Evolutionary conservation across 768 basidiomycete species (phyloP).

Genomic region (Termitomyces sp.): DNA sequence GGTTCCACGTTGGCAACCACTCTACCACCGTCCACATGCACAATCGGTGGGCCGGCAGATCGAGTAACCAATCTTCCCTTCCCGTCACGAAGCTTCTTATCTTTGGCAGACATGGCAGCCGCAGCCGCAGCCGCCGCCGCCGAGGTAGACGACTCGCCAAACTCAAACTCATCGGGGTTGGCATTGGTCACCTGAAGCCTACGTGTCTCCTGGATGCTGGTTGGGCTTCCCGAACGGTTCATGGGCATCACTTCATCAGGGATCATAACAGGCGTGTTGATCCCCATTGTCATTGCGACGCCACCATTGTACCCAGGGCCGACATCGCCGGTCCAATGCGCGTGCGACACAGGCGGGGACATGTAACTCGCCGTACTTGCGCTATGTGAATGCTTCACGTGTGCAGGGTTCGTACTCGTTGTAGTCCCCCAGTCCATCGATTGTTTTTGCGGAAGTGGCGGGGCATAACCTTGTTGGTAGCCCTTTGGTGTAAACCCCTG

Average conservation of each 20-base stretch:
- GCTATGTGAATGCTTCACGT: conserved; percentile 14
- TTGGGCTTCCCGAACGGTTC: conserved; percentile 34
- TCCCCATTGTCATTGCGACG: conserved; percentile 10
- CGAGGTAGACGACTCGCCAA: conserved; percentile 8
- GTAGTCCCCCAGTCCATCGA: neutral
- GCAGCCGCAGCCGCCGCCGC: conserved; percentile 9
- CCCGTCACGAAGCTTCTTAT: conserved; percentile 9
- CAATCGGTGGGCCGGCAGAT: conserved; percentile 23
- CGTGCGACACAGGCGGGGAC: conserved; percentile 9
- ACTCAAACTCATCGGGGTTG: conserved; percentile 4
- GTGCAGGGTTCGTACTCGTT: conserved; percentile 5
- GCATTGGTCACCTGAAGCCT: conserved; percentile 35
- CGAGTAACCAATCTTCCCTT: conserved; percentile 17
- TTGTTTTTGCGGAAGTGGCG: conserved; percentile 12
- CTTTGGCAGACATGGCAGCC: neutral
- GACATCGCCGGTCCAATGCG: conserved; percentile 9
- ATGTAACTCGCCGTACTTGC: conserved; percentile 13
- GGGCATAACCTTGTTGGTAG: neutral
- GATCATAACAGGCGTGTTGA: neutral
- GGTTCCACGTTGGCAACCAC: conserved; percentile 22
- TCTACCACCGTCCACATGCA: conserved; percentile 34
- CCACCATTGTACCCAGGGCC: conserved; percentile 16
- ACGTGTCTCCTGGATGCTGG: conserved; percentile 31
- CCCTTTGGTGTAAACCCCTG: conserved; percentile 8
- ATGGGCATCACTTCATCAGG: conserved; percentile 11